Conservation (phyloP, 192 early-diverging fungal species). For the Funneliformis mosseae region DNA sequence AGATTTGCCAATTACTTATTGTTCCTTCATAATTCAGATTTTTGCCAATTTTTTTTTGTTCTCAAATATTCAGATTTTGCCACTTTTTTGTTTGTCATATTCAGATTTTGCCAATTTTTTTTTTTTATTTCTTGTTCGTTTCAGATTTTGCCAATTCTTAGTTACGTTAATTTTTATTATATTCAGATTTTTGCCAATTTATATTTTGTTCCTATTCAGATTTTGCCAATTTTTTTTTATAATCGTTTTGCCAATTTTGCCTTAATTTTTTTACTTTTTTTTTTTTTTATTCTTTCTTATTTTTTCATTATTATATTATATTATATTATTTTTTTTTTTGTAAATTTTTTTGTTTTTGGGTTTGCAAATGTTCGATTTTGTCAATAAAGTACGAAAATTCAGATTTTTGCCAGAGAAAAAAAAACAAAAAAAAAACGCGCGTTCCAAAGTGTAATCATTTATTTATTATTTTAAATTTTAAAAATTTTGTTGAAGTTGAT, state of each 20-base stretch:
- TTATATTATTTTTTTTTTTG: not conserved
- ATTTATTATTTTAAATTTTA: too few species aligned
- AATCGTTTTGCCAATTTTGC: not conserved
- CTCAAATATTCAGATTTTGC: constrained; percentile 9
- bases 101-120: constrained; percentile 18
- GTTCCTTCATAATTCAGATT: not conserved
- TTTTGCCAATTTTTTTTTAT: constrained; percentile 15
- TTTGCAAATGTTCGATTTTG: too few species aligned
- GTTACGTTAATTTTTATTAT: not conserved
- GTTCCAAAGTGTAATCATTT: too few species aligned
- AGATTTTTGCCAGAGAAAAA: too few species aligned
- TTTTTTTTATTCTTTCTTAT: not conserved
- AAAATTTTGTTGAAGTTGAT: too few species aligned
- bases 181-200: not conserved
- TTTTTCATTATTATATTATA: not conserved
- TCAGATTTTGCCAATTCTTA: constrained; percentile 23
- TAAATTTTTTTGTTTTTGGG: not conserved
- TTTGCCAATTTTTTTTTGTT: not conserved
- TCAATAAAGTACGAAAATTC: too few species aligned
- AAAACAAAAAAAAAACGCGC: too few species aligned
- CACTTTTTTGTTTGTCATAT: not conserved
- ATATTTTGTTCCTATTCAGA: not conserved
- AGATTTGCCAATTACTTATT: not conserved
- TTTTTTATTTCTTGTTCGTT: not conserved
- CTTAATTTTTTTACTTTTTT: not conserved